These are phyloP conservation scores for Nannochloropsis salina DNA, from an alignment of 108 stramenopile species.

Conservation along the genomic window DNA sequence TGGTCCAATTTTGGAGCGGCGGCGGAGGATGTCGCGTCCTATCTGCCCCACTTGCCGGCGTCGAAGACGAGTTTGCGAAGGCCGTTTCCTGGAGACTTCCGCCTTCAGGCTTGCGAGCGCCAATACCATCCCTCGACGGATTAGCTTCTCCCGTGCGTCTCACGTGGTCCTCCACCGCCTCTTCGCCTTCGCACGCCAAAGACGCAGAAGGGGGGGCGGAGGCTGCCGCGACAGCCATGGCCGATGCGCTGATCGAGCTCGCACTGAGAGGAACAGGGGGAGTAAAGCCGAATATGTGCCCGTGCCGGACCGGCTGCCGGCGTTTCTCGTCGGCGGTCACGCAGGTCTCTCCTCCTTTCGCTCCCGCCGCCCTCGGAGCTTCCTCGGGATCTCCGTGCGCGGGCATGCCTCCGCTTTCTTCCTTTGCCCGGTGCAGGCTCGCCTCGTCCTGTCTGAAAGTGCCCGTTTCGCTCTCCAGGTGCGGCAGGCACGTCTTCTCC, in stretches of 20 bases:
- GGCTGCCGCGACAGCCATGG: background rate
- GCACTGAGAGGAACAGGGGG: background rate
- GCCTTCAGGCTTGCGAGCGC: background rate
- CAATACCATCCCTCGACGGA: background rate
- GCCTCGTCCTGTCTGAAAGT: background rate
- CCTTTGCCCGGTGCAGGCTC: background rate
- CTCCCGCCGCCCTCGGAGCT: background rate
- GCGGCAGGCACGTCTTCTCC: constrained; percentile 12
- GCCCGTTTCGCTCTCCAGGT: background rate
- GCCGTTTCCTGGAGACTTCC: background rate
- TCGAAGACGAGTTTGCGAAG: background rate
- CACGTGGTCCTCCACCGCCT: too few species aligned
- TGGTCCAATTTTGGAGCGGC: background rate
- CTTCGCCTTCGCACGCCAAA: too few species aligned
- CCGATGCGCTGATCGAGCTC: background rate
- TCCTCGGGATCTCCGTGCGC: background rate
- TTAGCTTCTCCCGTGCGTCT: too few species aligned
- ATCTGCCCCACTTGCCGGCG: background rate
- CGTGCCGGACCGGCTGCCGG: background rate
- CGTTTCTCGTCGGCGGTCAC: background rate
- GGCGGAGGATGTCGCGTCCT: background rate
- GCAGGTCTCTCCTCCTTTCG: constrained; percentile 11
- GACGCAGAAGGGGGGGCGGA: background rate
- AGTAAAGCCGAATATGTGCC: background rate
- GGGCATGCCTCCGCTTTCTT: background rate